These are phyloP conservation scores for Trichopus zeylanicus DNA, from an alignment of 116 monocot species.

Conservation along the genomic window DNA sequence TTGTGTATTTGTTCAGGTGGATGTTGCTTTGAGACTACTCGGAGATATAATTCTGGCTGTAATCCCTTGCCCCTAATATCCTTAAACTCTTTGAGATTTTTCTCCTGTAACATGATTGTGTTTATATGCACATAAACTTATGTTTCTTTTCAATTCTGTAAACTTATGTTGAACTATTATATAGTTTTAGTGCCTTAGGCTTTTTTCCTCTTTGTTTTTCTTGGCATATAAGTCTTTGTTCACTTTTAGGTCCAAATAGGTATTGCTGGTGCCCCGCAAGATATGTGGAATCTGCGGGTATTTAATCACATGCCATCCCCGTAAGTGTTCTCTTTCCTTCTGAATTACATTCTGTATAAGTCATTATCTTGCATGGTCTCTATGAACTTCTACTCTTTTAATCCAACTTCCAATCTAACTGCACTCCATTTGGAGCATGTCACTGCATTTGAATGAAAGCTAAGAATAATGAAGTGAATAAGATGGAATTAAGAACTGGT, in stretches of 20 bases:
- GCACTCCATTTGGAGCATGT: no score
- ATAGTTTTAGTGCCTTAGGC: neutral
- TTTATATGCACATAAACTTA: neutral
- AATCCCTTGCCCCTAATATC: constrained; percentile 2
- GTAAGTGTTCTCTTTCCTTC: constrained; percentile 35
- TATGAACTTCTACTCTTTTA: no score
- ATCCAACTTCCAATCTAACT: no score
- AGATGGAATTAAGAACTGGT: no score
- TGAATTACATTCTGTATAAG: neutral
- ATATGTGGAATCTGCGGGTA: constrained; percentile 73
- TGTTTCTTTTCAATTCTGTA: neutral
- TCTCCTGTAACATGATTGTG: neutral
- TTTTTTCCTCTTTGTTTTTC: neutral
- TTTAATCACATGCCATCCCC: constrained; percentile 66
- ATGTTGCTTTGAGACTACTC: constrained; percentile 59
- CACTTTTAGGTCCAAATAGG: constrained; percentile 44
- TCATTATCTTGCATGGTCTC: no score
- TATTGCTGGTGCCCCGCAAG: constrained; percentile 48
- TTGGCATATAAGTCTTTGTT: neutral
- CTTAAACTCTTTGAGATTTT: neutral
- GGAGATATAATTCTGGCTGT: constrained; percentile 58
- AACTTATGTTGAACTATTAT: neutral
- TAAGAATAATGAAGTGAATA: no score
- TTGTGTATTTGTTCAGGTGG: constrained; percentile 41
- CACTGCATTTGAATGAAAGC: no score